Evolutionary conservation across 495 filamentous ascomycete species (phyloP), one percentile per base, ranked within the genome.

Genomic region (Coniosporium apollinis): DNA sequence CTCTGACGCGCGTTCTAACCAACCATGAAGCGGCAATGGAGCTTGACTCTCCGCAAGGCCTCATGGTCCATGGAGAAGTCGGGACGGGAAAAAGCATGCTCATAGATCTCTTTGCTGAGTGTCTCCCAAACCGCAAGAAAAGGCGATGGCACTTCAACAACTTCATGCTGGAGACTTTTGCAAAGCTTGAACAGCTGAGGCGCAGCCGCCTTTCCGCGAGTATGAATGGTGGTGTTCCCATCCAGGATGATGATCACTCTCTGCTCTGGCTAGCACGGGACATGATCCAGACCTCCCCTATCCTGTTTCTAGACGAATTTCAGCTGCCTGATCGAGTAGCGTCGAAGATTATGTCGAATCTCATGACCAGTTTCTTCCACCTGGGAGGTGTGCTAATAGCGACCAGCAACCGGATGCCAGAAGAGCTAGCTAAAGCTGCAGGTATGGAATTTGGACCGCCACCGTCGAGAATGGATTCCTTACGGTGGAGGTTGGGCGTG

Each of bases 271-370:
- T 79, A 33, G 79, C 76, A 3, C 68, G 72, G 35, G 72, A 81
- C 25, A 63, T 77, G 53, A 64, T 78, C 8, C 60, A 72, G 43
- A 69, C 65, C 17, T 72, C 70, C 18, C 77, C 76, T 1, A 76
- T 82, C 35, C 50, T 82, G 2, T 83, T 82, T 33, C 54, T 82
- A 1, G 76, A 82, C 40, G 76, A 83, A 46, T 82, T 82, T 42
- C 76, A 83, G 45, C 55, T 82, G 10, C 78, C 76, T 0, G 77
- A 81, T 50, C 61, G 72, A 37, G 73, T 66, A 0, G 65, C 76
- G 11, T 70, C 67, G 34, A 80, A 80, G 47, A 76, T 81, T 16
- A 51, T 82, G 36, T 76, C 72, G 21, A 75, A 73, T 45, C 58
- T 82, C 14, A 67, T 82, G 41, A 75, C 74, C n/a, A 58, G 62